Evolutionary conservation across 225 moss, liverwort and hornwort genomes (phyloP), one percentile per base, ranked within the genome.

Genomic region (Polytrichum commune): DNA sequence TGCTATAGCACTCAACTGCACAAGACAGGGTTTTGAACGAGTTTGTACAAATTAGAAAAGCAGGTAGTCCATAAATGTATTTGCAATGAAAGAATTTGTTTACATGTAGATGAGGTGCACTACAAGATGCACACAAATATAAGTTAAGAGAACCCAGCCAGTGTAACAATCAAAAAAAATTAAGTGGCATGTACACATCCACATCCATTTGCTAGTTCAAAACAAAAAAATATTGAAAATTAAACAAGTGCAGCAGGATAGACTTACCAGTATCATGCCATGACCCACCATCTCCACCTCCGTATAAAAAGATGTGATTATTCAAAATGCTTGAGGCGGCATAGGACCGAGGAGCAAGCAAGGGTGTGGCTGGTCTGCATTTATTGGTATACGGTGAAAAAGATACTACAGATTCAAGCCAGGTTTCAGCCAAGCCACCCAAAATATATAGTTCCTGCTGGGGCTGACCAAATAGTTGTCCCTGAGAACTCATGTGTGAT

Each of bases 281-380:
- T 54, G 87, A 84, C 71, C 83, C 71, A 65, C 95, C 95, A 85
- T 96, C 91, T 60, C 95, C 95, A 64, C 95, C 95, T 81, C 95
- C 95, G 89, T 90, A 96, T 53, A 96, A 65, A 71, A 90, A 96
- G 32, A 96, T 84, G 62, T 67, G 74, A 66, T 81, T 89, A 72
- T 91, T 83, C 73, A 93, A 72, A 27, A 90, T 83, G 87, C 91
- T 91, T 27, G 93, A 83, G 69, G 86, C 93, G 69, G 93, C 93
- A 78, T 93, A 96, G 55, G 91, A 89, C 9, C 93, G 95, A 66
- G 88, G 90, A 73, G 88, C 85, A 65, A 88, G 86, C 87, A 96
- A 88, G 64, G 90, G 62, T 46, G 91, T 67, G 61, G 84, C 87
- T 71, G 74, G 73, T 72, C 76, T 82, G 23, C 82, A 70, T 72